phyloP scores from a whole-genome alignment of 1,284 basidiomycete genomes.

The Xerocomus tenax region DNA sequence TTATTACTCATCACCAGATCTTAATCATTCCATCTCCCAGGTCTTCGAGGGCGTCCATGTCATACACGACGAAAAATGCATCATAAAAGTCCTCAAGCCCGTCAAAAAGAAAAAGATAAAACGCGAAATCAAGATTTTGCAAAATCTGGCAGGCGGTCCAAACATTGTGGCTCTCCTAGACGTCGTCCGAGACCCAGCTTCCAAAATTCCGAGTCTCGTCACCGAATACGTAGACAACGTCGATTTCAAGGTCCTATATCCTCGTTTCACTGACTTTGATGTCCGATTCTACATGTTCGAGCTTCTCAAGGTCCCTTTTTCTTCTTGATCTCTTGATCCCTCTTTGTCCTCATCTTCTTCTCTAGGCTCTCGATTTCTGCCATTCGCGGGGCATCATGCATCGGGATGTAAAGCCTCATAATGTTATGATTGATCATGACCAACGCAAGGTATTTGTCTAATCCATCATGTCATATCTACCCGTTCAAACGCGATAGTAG shows the following conservation, averaged over 20 bases:
- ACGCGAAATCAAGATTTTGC: conserved; percentile 97
- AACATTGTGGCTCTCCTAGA: conserved; percentile 86
- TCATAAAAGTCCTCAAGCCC: conserved; percentile 97
- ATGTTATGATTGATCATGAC: conserved; percentile 99
- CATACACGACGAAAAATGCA: conserved; percentile 88
- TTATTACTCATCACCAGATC: conserved; percentile 11
- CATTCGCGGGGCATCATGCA: conserved; percentile 99
- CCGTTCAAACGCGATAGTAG: conserved; percentile 35
- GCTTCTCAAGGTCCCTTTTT: conserved; percentile 70
- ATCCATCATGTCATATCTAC: background rate
- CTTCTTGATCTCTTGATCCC: conserved; percentile 6
- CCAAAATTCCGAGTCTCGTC: conserved; percentile 94
- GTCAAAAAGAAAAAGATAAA: conserved; percentile 99
- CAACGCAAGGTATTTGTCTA: conserved; percentile 67
- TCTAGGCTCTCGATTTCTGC: conserved; percentile 89
- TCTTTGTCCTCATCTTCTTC: conserved; percentile 6
- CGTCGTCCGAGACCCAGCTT: conserved; percentile 88
- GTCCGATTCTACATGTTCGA: conserved; percentile 97
- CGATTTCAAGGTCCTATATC: conserved; percentile 96
- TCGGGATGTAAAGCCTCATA: conserved; percentile 97
- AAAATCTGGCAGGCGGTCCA: conserved; percentile 93
- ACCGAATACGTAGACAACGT: conserved; percentile 99
- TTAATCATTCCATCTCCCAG: conserved; percentile 35
- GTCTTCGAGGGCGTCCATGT: conserved; percentile 97
- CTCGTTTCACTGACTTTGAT: conserved; percentile 89